A percentile compares a stretch with the other conserved stretches of the same genome.
Conservation (phyloP, 495 filamentous ascomycete species). For the Daldinia grandis region DNA sequence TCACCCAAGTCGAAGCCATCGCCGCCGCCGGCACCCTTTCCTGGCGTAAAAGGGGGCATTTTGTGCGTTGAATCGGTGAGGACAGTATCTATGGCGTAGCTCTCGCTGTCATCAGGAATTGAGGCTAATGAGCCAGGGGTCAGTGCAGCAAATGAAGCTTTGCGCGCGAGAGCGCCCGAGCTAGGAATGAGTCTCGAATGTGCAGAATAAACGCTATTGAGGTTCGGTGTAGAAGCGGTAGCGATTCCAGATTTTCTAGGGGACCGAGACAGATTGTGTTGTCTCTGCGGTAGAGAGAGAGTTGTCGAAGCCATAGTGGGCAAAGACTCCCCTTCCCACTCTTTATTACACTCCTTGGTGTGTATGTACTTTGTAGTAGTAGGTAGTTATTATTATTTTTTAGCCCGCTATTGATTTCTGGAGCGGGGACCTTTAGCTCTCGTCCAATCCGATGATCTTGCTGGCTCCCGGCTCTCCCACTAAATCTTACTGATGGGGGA, state of each 20-base stretch:
- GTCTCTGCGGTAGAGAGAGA: slow-evolving; percentile 34
- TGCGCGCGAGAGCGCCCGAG: slow-evolving; percentile 64
- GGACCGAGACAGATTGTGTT: slow-evolving; percentile 40
- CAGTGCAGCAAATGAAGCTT: slow-evolving; percentile 70
- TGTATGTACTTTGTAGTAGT: too few relatives aligned
- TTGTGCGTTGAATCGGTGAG: slow-evolving; percentile 56
- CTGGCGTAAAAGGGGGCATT: slow-evolving; percentile 51
- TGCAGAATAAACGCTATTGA: slow-evolving; percentile 58
- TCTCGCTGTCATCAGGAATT: slow-evolving; percentile 68
- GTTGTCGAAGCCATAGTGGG: slow-evolving; percentile 47
- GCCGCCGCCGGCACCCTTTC: slow-evolving; percentile 36
- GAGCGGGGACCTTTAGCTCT: slow-evolving; percentile 22
- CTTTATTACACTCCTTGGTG: slow-evolving; percentile 27
- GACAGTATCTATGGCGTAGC: slow-evolving; percentile 63
- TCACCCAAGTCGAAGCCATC: slow-evolving; percentile 78
- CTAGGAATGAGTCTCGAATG: slow-evolving; percentile 53
- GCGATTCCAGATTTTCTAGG: slow-evolving; percentile 54
- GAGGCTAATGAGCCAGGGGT: slow-evolving; percentile 67
- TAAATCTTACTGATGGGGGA: not conserved
- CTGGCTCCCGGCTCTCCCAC: slow-evolving; percentile 1
- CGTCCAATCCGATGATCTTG: slow-evolving; percentile 26
- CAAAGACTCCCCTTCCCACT: slow-evolving; percentile 23
- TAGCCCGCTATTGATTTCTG: slow-evolving; percentile 41
- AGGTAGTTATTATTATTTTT: slow-evolving; percentile 32
- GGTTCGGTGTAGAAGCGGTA: slow-evolving; percentile 68